Conservation (phyloP, 2,329 filamentous ascomycete genomes). For the Incumbomyces delicatus region DNA sequence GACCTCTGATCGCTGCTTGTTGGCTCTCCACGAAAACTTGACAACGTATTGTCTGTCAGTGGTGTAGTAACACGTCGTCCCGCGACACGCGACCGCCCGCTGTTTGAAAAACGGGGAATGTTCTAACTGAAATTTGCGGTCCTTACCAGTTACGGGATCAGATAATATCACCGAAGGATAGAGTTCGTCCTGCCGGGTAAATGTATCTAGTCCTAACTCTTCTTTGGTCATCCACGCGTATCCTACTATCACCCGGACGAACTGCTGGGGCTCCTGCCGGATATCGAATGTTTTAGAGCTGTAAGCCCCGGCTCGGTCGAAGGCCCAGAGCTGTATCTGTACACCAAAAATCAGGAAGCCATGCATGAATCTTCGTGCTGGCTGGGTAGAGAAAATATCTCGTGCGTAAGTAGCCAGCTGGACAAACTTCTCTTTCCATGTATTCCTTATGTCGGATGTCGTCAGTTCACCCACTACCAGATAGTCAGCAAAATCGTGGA, state of each 20-base stretch:
- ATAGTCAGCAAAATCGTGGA: not conserved
- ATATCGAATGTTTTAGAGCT: constrained; percentile 39
- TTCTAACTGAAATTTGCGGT: not conserved
- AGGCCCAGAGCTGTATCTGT: constrained; percentile 39
- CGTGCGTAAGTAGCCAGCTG: constrained; percentile 37
- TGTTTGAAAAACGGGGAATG: not conserved
- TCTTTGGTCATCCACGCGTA: constrained; percentile 26
- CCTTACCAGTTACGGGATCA: not conserved
- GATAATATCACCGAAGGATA: not conserved
- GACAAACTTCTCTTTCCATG: constrained; percentile 23
- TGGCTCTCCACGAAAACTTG: not conserved
- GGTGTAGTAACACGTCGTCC: not conserved
- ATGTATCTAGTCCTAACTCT: constrained; percentile 26
- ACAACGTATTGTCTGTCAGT: constrained; percentile 4
- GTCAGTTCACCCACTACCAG: not conserved
- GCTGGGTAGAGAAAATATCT: constrained; percentile 35
- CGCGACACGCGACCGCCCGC: not conserved
- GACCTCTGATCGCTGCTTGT: not conserved
- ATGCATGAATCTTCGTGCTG: constrained; percentile 36
- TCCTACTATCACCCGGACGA: constrained; percentile 22
- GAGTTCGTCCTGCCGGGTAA: constrained; percentile 13
- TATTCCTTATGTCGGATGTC: not conserved
- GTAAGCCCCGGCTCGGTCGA: constrained; percentile 38
- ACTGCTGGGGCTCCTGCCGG: constrained; percentile 22
- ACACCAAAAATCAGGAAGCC: constrained; percentile 38